Base-by-base conservation (phyloP, 1,139 yeast genomes). In the Sugiyamaella novakii region DNA sequence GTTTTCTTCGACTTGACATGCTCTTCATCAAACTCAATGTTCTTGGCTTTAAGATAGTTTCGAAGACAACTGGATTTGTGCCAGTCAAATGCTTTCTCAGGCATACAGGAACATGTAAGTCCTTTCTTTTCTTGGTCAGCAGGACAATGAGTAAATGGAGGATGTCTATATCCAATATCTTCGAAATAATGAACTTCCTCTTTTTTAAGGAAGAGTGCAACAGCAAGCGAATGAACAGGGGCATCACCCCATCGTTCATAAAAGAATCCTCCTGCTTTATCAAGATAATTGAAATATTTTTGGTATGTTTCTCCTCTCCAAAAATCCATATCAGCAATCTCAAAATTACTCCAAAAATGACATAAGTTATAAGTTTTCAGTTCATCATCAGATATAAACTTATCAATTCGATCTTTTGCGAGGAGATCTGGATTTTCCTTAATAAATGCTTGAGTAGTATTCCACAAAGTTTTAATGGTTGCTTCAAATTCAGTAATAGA, bases 211-310 rank as follows among this genome's bases (percentile, higher is more conserved):
- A 87, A 81, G 54, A 87, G 70, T 3, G 88, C 74, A 12, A 84
- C 95, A 10, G 92, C 95, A 61, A 87, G 80, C 11, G 94, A 84
- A 68, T 88, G 96, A 18, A 88, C 80, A 5, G 96, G 96, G 0
- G 96, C 96, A 68, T 89, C 96, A 17, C 96, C 96, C 97, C 97
- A 89, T 64, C 96, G 76, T 67, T 89, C 96, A 67, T 89, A 89
- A 71, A 86, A 89, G 71, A 89, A 89, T 4, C 95, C 95, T 29
- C 96, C 96, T 1, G 83, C 74, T 52, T 72, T 62, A 66, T 89
- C 97, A 58, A 89, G 75, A 57, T 75, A 68, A 15, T 86, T 78
- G 61, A 89, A 89, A 67, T 81, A 89, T 28, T 75, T 77, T 18
- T 74, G 69, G 67, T 89, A 89, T 1, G 81, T 79, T 35, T 78